Conservation (phyloP, 192 early-diverging fungal genomes). For the Polychytrium aggregatum region DNA sequence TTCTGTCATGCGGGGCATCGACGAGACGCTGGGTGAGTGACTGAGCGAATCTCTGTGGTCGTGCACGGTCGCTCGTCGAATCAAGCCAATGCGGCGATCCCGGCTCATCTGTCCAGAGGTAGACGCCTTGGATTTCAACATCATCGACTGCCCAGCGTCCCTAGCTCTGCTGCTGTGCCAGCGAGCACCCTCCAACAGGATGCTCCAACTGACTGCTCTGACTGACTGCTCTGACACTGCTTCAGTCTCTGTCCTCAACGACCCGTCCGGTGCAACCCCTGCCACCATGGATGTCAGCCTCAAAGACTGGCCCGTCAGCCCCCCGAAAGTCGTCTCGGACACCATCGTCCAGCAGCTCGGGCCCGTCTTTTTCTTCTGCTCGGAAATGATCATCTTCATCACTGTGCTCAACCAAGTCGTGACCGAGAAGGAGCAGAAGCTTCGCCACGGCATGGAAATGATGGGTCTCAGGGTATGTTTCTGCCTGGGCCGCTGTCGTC, state of each 20-base stretch:
- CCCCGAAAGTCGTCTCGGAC: slow-evolving; percentile 38
- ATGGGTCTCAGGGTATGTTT: slow-evolving; percentile 64
- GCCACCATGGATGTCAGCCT: slow-evolving; percentile 34
- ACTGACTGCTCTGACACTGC: not conserved
- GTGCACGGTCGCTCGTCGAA: too few species aligned
- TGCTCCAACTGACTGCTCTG: too few species aligned
- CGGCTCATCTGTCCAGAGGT: too few species aligned
- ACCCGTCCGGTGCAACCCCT: slow-evolving; percentile 5
- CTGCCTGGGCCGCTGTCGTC: too few species aligned
- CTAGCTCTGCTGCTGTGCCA: too few species aligned
- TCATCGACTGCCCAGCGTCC: too few species aligned
- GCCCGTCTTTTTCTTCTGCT: slow-evolving; percentile 43
- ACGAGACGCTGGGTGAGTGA: slow-evolving; percentile 51
- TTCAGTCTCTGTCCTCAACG: slow-evolving; percentile 9
- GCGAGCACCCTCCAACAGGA: too few species aligned
- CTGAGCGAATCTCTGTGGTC: too few species aligned
- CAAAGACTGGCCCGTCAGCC: slow-evolving; percentile 60
- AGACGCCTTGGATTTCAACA: too few species aligned
- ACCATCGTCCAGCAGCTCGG: slow-evolving; percentile 47
- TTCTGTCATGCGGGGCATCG: slow-evolving; percentile 49
- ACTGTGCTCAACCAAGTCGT: slow-evolving; percentile 60
- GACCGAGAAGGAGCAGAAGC: slow-evolving; percentile 58
- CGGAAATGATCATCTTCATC: slow-evolving; percentile 51
- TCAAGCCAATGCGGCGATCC: too few species aligned
- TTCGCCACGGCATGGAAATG: slow-evolving; percentile 63